Evolutionary conservation across 2,329 filamentous ascomycete species (phyloP).

Genomic region (Fusarium palustre): DNA sequence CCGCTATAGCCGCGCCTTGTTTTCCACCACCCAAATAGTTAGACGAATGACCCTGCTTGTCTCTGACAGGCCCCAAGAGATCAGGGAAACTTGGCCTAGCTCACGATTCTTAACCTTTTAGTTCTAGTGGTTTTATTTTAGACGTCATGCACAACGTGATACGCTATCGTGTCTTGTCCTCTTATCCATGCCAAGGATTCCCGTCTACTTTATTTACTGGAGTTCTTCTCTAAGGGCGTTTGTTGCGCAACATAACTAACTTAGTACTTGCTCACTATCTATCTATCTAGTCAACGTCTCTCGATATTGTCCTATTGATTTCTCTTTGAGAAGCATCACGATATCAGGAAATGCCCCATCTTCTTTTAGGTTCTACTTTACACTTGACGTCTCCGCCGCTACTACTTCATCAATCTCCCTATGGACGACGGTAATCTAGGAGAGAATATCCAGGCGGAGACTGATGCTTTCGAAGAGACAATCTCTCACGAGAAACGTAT

Average conservation of each 20-base stretch:
- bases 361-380: not conserved
- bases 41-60: slow-evolving; percentile 14
- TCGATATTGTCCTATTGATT: not conserved
- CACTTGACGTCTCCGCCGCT: not conserved
- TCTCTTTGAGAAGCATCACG: not conserved
- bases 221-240: not conserved
- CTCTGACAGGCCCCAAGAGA: slow-evolving; percentile 1
- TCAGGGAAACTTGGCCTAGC: slow-evolving; percentile 17
- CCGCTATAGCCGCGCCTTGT: slow-evolving; percentile 22
- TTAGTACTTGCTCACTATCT: too few species aligned
- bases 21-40: not conserved
- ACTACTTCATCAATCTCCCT: not conserved
- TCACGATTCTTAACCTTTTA: slow-evolving; percentile 12
- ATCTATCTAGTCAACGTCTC: not conserved
- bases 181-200: slow-evolving; percentile 12
- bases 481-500: slow-evolving; percentile 47
- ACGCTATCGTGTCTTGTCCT: not conserved
- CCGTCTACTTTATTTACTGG: slow-evolving; percentile 4
- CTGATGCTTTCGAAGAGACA: slow-evolving; percentile 46
- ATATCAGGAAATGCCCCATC: not conserved
- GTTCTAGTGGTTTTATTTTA: not conserved
- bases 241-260: not conserved
- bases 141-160: slow-evolving; percentile 22
- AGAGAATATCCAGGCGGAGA: slow-evolving; percentile 53
- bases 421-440: slow-evolving; percentile 59